These are phyloP conservation scores for Carallia pectinifolia DNA, from an alignment of 345 rosid genomes.

Conservation along the genomic window DNA sequence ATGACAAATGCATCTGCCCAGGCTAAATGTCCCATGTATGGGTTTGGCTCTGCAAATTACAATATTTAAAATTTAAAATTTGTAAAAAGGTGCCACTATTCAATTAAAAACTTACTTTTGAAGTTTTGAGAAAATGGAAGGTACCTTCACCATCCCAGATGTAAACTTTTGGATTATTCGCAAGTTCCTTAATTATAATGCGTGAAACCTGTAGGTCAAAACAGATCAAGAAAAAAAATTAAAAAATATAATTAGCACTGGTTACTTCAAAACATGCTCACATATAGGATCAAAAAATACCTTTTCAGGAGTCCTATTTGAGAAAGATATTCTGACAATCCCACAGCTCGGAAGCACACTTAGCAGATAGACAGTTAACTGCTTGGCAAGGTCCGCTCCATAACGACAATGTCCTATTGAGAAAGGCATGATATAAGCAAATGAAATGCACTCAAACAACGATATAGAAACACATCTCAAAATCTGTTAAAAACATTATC, in stretches of 20 bases:
- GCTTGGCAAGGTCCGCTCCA: conserved; percentile 81
- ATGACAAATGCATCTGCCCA: conserved; percentile 98
- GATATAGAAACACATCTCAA: too few species aligned
- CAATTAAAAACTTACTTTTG: background rate
- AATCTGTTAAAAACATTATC: too few species aligned
- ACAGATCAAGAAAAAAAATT: background rate
- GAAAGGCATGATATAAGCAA: conserved; percentile 8
- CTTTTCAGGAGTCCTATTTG: conserved; percentile 80
- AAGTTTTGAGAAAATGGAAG: background rate
- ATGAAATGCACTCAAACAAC: conserved; percentile 4
- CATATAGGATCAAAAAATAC: conserved; percentile 31
- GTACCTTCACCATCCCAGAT: conserved; percentile 95
- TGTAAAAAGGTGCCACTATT: conserved; percentile 12
- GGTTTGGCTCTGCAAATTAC: conserved; percentile 68
- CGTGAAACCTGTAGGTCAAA: conserved; percentile 53
- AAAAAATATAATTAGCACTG: background rate
- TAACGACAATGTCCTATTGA: conserved; percentile 72
- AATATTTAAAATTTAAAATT: conserved; percentile 15
- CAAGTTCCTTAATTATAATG: conserved; percentile 62
- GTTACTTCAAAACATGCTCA: conserved; percentile 4
- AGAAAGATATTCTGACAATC: conserved; percentile 78
- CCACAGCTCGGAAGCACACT: conserved; percentile 73
- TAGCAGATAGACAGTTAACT: conserved; percentile 55
- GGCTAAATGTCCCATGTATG: conserved; percentile 90
- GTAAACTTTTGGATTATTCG: conserved; percentile 72